Evolutionary conservation across 768 basidiomycete species (phyloP).

Genomic region (Russula abietina): DNA sequence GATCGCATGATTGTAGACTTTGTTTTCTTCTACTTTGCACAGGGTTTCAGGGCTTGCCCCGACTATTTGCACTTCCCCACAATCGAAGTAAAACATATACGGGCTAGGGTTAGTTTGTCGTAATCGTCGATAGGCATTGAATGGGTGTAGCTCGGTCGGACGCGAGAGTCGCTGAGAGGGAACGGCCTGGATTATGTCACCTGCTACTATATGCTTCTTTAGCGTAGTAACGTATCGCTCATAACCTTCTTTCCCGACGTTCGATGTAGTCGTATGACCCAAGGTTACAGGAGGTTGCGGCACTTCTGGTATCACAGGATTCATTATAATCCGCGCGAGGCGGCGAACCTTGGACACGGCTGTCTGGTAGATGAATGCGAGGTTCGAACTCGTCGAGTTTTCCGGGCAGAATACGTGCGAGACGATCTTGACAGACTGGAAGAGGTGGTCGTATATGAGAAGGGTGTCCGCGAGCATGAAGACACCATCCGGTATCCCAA

Average conservation of each 20-base stretch:
- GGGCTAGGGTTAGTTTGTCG: slow-evolving; percentile 96
- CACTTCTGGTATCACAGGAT: slow-evolving; percentile 52
- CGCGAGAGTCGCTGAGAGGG: slow-evolving; percentile 88
- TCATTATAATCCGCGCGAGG: slow-evolving; percentile 65
- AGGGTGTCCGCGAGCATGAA: slow-evolving; percentile 98
- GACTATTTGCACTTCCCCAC: slow-evolving; percentile 89
- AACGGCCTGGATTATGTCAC: slow-evolving; percentile 98
- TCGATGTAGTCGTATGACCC: slow-evolving; percentile 68
- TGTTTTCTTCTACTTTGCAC: slow-evolving; percentile 88
- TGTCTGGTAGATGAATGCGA: slow-evolving; percentile 83
- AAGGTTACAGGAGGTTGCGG: slow-evolving; percentile 59
- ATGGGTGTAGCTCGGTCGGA: slow-evolving; percentile 85
- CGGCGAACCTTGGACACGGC: slow-evolving; percentile 77
- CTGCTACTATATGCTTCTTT: slow-evolving; percentile 91
- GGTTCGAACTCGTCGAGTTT: slow-evolving; percentile 56
- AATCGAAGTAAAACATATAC: slow-evolving; percentile 98
- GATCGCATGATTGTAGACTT: slow-evolving; percentile 96
- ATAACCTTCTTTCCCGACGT: slow-evolving; percentile 91
- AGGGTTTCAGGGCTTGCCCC: slow-evolving; percentile 97
- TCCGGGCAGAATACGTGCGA: slow-evolving; percentile 89
- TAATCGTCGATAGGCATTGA: slow-evolving; percentile 93
- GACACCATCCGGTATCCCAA: slow-evolving; percentile 88
- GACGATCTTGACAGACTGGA: slow-evolving; percentile 89
- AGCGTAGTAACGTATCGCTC: slow-evolving; percentile 84
- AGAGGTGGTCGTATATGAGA: slow-evolving; percentile 95